A percentile compares a stretch with the other conserved stretches of the same genome.
Conservation (phyloP, 108 stramenopile genomes). For the Mayamaea pseudoterrestris region DNA sequence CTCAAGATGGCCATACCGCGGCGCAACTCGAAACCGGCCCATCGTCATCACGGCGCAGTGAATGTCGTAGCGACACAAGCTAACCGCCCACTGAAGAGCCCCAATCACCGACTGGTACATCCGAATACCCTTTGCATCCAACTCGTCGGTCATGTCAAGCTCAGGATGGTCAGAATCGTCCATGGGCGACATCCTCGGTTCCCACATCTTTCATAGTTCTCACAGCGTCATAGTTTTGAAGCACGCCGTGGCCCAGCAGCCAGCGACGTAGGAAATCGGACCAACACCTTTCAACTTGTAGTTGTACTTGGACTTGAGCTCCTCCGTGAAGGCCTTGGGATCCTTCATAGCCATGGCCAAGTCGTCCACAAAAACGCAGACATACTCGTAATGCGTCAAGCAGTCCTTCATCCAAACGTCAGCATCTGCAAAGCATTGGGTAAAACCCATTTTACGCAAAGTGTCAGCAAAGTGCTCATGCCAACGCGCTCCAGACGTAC, state of each 20-base stretch:
- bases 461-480: slow-evolving; percentile 1
- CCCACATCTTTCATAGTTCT: no score
- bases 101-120: slow-evolving; percentile 19
- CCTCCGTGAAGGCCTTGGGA: slow-evolving; percentile 5
- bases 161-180: slow-evolving; percentile 19
- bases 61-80: slow-evolving; percentile 20
- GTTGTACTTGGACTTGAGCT: neutral
- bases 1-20: slow-evolving; percentile 21
- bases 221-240: no score
- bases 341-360: slow-evolving; percentile 9
- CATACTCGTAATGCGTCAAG: slow-evolving; percentile 2
- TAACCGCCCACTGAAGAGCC: slow-evolving; percentile 8
- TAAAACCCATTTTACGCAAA: slow-evolving; percentile 18
- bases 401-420: slow-evolving; percentile 19
- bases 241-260: no score
- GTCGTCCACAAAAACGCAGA: slow-evolving; percentile 5
- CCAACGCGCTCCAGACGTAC: slow-evolving; percentile 1
- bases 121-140: slow-evolving; percentile 3
- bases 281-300: slow-evolving; percentile 4
- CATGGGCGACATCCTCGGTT: no score
- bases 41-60: slow-evolving; percentile 9
- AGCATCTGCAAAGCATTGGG: slow-evolving; percentile 18
- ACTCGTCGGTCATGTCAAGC: slow-evolving; percentile 1
- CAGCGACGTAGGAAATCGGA: no score
- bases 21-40: slow-evolving; percentile 14